Evolutionary conservation across 1,284 basidiomycete species (phyloP), one percentile per base, ranked within the genome.

Genomic region (Peniophora sp.): DNA sequence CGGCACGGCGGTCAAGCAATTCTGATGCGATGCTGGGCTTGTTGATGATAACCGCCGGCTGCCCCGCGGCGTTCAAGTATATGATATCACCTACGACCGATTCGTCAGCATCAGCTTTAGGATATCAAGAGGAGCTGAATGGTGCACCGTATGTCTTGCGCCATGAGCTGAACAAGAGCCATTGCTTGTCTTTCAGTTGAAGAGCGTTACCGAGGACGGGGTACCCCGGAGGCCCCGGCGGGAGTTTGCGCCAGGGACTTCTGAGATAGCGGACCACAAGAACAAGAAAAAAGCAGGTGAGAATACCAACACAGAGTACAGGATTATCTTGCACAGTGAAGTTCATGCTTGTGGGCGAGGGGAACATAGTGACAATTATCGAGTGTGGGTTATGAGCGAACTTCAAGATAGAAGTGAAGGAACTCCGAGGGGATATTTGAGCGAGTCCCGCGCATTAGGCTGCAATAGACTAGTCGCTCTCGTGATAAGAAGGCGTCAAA

Each of bases 1-100:
- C 47, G 6, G 58, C 55, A 14, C 60, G 57, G 46, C 61, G 59
- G 23, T 64, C 63, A 20, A 64, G 54, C 3, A 65, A 51, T 12
- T 63, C 63, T 15, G 53, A 50, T 17, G 59, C 55, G 3, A 54
- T 52, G 14, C 55, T 49, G 11, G 46, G 41, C 5, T 55, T 58
- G 23, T 56, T 62, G 36, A 64, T 37, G 17, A 63, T 42, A 3
- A 62, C 32, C 17, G 57, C 46, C 2, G 55, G 51, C 41, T 58
- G 50, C 3, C 62, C 62, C 17, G 58, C 37, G 1, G 54, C 55
- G 27, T 24, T 54, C 14, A 63, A 42, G 34, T 58, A 60, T 15
- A 60, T 50, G 10, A 64, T 47, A 22, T 62, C 60, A 11, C 59
- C 60, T 62, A 24, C 14, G 37, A 20, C 10, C n/a, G 15, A n/a